Base-by-base conservation (phyloP, 1,284 basidiomycete genomes). In the Rhodotorula sp. region DNA sequence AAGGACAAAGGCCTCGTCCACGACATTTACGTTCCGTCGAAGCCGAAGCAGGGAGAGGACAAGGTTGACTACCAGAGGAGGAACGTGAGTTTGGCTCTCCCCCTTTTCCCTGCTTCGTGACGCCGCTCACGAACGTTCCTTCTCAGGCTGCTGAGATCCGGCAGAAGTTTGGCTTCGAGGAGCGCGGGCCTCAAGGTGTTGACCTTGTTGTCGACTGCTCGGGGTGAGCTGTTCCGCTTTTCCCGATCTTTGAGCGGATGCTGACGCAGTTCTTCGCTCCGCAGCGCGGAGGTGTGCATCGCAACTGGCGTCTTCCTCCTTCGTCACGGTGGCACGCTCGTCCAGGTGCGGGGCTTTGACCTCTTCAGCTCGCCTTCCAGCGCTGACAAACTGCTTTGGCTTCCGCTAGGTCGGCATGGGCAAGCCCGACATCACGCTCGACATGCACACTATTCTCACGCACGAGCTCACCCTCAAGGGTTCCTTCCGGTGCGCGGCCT, bases 401-500 rank as follows among this genome's bases (percentile, higher is more conserved):
- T 54, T 39, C 70, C n/a, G n/a, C 51, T 77, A 91, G 88, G 88
- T 93, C 67, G 82, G 82, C 17, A 82, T 82, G 80, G 82, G 82
- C 30, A 64, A 71, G 44, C 76, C 79, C 54, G 78, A 81, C 39
- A 76, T 81, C 65, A 71, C 73, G 13, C 66, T 83, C 61, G 81
- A 82, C n/a, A 78, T 82, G 76, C 85, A 85, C 47, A 81, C 82
- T 49, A 80, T 90, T 30, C 83, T 88, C 34, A 55, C 83, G 72
- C 94, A 93, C 82, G 91, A 95, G 80, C 79, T 95, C 46, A 86
- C 84, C 71, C 84, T 92, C 80, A 89, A 88, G 76, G 92, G 92
- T 56, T 91, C 90, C 24, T 93, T 94, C 88, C 88, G 92, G 71
- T 93, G 90, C 74, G 90, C n/a, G n/a, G n/a, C n/a, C 47, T 20